phyloP scores from a whole-genome alignment of 345 rosid genomes.

The Populus ilicifolia region DNA sequence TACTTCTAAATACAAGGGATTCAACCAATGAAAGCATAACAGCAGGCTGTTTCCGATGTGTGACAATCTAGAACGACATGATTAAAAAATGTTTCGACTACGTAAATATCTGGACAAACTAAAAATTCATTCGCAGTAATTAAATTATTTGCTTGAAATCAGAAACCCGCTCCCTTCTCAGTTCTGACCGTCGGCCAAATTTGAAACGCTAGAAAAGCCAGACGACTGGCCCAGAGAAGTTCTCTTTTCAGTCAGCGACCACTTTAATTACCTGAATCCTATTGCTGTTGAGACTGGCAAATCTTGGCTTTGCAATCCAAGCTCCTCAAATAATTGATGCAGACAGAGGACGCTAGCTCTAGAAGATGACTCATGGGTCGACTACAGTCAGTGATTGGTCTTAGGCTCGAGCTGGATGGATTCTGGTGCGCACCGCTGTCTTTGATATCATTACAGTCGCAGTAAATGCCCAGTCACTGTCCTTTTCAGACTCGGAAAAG shows the following conservation, averaged over 20 bases:
- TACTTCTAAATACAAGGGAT: background rate
- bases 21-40: background rate
- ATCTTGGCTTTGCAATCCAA: background rate
- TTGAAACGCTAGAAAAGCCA: background rate
- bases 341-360: background rate
- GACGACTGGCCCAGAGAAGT: background rate
- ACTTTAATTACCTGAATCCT: background rate
- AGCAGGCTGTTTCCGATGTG: background rate
- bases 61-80: background rate
- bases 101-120: background rate
- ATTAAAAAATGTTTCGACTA: background rate
- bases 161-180: background rate
- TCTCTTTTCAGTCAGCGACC: background rate
- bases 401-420: background rate
- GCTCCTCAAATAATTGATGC: slow-evolving; percentile 5
- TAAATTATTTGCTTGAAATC: background rate
- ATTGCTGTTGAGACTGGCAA: background rate
- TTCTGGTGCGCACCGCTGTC: no score
- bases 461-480: no score
- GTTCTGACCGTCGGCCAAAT: background rate
- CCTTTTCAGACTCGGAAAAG: no score
- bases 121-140: no score
- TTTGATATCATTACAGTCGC: no score
- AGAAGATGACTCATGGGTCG: background rate
- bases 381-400: background rate